These are phyloP conservation scores for Citrullus amarus DNA, from an alignment of 306 rosid species.

Conservation along the genomic window DNA sequence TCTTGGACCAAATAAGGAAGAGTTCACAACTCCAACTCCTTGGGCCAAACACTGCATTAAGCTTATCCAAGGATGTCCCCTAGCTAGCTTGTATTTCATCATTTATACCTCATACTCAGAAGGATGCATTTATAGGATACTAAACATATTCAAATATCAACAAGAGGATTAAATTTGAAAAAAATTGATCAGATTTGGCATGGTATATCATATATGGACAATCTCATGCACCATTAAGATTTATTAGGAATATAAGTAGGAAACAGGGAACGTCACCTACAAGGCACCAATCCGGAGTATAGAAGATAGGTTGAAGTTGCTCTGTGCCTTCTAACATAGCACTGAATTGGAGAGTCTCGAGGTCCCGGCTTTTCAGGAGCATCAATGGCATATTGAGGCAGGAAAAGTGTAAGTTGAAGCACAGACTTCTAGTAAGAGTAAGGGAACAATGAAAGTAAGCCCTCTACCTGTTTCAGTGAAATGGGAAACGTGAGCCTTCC, in stretches of 20 bases:
- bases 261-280: conserved; percentile 37
- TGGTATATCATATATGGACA: background rate
- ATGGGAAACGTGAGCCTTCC: conserved; percentile 80
- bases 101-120: background rate
- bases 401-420: background rate
- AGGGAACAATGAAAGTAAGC: background rate
- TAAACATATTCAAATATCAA: background rate
- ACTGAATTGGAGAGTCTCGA: conserved; percentile 62
- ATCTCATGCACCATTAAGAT: background rate
- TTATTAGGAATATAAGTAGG: background rate
- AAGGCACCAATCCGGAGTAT: conserved; percentile 55
- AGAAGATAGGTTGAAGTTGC: conserved; percentile 54
- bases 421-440: background rate
- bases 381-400: background rate
- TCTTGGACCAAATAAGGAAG: too few relatives aligned
- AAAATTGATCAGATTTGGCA: background rate
- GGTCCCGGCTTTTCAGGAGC: conserved; percentile 61
- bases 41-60: background rate
- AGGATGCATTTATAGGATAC: background rate
- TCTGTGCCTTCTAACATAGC: conserved; percentile 73
- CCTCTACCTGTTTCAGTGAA: conserved; percentile 75
- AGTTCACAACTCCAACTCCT: too few relatives aligned
- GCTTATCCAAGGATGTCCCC: background rate
- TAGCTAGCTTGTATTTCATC: background rate
- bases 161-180: background rate